Evolutionary conservation across 805 yeast species (phyloP).

Genomic region (Candida insectorum): DNA sequence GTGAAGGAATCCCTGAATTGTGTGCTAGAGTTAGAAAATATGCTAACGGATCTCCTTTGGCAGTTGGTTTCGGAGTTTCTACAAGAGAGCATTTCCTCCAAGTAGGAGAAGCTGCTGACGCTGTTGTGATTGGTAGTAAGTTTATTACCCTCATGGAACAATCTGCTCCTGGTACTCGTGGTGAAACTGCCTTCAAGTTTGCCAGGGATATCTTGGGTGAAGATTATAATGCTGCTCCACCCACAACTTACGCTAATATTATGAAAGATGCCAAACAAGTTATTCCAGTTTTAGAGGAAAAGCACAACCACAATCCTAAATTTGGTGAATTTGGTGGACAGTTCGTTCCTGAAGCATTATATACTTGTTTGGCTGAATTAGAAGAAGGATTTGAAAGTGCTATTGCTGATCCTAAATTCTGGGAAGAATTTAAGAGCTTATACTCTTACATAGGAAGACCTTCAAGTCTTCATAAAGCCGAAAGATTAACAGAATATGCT

Average conservation of each 20-base stretch:
- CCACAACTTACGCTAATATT: conserved; percentile 21
- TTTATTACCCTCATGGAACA: conserved; percentile 69
- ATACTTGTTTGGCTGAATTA: conserved; percentile 84
- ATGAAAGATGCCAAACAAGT: conserved; percentile 24
- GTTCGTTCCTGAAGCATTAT: conserved; percentile 95
- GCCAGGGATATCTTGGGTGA: conserved; percentile 68
- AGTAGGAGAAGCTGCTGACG: conserved; percentile 83
- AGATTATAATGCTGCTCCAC: conserved; percentile 32
- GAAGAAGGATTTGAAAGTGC: conserved; percentile 87
- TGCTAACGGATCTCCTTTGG: conserved; percentile 71
- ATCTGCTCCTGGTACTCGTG: conserved; percentile 58
- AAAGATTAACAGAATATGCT: conserved; percentile 79
- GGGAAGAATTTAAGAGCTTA: conserved; percentile 85
- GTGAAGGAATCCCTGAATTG: conserved; percentile 59
- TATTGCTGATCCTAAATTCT: conserved; percentile 82
- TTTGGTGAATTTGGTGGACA: conserved; percentile 99
- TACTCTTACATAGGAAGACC: conserved; percentile 97
- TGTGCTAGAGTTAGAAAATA: conserved; percentile 72
- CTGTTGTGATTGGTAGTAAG: conserved; percentile 93
- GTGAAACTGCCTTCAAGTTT: conserved; percentile 60
- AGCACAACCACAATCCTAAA: conserved; percentile 66
- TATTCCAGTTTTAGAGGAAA: conserved; percentile 45
- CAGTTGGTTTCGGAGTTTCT: conserved; percentile 96
- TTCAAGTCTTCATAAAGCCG: conserved; percentile 86
- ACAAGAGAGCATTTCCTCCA: conserved; percentile 84